Percentiles rank a stretch among this genome's conserved stretches.
These are phyloP conservation scores for Pezicula radicicola DNA, from an alignment of 2,329 filamentous ascomycete species.

Conservation along the genomic window DNA sequence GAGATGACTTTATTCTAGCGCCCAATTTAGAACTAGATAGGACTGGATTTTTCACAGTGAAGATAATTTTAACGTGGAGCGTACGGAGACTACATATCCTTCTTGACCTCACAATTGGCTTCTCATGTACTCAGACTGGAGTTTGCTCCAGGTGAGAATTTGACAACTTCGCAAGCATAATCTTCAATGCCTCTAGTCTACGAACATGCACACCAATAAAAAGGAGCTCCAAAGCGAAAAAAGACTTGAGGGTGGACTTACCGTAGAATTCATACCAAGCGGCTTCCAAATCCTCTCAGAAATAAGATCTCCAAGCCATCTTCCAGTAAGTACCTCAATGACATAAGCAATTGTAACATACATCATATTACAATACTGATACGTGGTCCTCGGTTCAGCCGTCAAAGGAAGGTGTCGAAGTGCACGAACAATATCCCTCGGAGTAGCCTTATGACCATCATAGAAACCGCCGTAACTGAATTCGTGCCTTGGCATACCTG, in stretches of 20 bases:
- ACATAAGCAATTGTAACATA: constrained; percentile 42
- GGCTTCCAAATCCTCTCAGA: constrained; percentile 40
- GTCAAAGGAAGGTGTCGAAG: constrained; percentile 43
- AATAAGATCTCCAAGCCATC: constrained; percentile 37
- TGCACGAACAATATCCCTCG: constrained; percentile 33
- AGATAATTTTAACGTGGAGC: too few species aligned
- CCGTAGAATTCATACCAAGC: constrained; percentile 43
- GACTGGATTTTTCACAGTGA: too few species aligned
- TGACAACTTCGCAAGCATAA: constrained; percentile 9
- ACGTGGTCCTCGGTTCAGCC: constrained; percentile 40
- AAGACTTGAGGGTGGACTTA: constrained; percentile 6
- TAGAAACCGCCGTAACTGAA: constrained; percentile 28
- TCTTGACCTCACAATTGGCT: too few species aligned
- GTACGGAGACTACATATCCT: too few species aligned
- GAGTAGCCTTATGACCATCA: constrained; percentile 26
- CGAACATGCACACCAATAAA: not conserved
- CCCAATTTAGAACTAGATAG: too few species aligned
- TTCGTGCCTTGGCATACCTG: constrained; percentile 45
- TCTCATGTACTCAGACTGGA: too few species aligned
- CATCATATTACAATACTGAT: constrained; percentile 50
- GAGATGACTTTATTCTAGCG: too few species aligned
- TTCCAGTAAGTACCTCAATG: constrained; percentile 39
- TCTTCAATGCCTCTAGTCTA: too few species aligned
- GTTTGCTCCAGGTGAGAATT: not conserved
- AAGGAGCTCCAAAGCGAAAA: not conserved